These are phyloP conservation scores for Corylus americana DNA, from an alignment of 306 rosid genomes.

Conservation along the genomic window DNA sequence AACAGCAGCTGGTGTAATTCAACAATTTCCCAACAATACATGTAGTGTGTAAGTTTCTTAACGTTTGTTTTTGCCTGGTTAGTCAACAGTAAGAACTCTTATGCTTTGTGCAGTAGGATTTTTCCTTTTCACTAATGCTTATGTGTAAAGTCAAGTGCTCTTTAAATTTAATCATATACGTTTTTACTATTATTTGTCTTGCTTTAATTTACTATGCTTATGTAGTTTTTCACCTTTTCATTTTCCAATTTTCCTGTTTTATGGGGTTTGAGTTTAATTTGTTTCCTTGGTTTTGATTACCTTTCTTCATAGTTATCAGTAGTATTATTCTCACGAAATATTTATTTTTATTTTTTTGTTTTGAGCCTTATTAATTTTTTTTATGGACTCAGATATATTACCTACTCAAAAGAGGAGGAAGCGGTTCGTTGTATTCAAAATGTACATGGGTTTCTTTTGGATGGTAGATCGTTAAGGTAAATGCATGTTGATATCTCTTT, in stretches of 20 bases:
- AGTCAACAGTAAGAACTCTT: background rate
- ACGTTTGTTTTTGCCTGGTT: background rate
- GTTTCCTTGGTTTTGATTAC: background rate
- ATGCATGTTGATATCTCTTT: background rate
- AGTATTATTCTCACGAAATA: background rate
- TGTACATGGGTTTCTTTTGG: constrained; percentile 98
- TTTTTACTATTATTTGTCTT: background rate
- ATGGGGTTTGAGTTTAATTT: background rate
- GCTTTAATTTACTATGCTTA: background rate
- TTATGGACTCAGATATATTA: constrained; percentile 79
- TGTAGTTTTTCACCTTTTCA: background rate
- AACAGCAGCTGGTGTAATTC: constrained; percentile 92
- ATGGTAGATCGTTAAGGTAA: constrained; percentile 85
- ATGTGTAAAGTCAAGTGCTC: background rate
- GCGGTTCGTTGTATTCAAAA: constrained; percentile 97
- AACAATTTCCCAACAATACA: constrained; percentile 92
- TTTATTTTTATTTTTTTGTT: too few species aligned
- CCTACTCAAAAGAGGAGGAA: constrained; percentile 92
- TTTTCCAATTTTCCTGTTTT: background rate
- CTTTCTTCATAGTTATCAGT: background rate
- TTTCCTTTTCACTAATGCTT: background rate
- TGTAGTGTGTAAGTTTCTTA: constrained; percentile 93
- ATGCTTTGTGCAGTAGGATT: background rate
- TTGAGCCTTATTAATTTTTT: background rate
- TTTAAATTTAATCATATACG: background rate